Percentiles rank a stretch among this genome's conserved stretches.
Conservation (phyloP, 2,329 filamentous ascomycete species). For the Helotiales sp. region DNA sequence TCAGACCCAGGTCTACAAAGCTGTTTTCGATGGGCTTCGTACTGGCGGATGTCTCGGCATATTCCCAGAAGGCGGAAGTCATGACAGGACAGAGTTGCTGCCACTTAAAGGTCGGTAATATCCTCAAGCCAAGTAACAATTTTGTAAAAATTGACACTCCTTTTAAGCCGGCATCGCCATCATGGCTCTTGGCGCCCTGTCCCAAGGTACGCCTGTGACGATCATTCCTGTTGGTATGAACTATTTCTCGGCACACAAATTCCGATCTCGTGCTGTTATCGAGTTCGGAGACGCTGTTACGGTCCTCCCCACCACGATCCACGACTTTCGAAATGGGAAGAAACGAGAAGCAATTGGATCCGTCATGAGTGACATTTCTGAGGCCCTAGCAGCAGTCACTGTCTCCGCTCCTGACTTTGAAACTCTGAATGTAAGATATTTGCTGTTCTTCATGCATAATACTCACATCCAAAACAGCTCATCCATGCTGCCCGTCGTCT, state of each 20-base stretch:
- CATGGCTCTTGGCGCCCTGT: conserved; percentile 75
- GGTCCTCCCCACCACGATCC: conserved; percentile 78
- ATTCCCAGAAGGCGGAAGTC: conserved; percentile 94
- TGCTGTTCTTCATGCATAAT: conserved; percentile 52
- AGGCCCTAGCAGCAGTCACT: conserved; percentile 83
- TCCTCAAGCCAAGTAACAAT: too few relatives aligned
- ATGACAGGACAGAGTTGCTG: conserved; percentile 89
- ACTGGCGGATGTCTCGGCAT: conserved; percentile 90
- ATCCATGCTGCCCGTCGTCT: conserved; percentile 69
- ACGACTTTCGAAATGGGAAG: conserved; percentile 81
- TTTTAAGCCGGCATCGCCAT: conserved; percentile 27
- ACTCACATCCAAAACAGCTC: conserved; percentile 51
- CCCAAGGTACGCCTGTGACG: conserved; percentile 80
- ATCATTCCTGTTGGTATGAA: conserved; percentile 98
- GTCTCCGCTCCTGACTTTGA: conserved; percentile 96
- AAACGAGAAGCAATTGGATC: conserved; percentile 82
- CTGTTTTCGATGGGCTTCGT: conserved; percentile 82
- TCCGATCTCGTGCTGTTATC: conserved; percentile 90
- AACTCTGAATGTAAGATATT: conserved; percentile 63
- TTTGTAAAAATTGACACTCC: not conserved
- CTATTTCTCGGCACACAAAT: conserved; percentile 98
- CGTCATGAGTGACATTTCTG: conserved; percentile 82
- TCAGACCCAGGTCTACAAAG: conserved; percentile 90
- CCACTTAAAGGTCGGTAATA: conserved; percentile 74
- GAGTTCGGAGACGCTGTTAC: conserved; percentile 93